Evolutionary conservation across 192 early-diverging fungal genomes (phyloP).

Genomic region (Rhizophagus clarus): DNA sequence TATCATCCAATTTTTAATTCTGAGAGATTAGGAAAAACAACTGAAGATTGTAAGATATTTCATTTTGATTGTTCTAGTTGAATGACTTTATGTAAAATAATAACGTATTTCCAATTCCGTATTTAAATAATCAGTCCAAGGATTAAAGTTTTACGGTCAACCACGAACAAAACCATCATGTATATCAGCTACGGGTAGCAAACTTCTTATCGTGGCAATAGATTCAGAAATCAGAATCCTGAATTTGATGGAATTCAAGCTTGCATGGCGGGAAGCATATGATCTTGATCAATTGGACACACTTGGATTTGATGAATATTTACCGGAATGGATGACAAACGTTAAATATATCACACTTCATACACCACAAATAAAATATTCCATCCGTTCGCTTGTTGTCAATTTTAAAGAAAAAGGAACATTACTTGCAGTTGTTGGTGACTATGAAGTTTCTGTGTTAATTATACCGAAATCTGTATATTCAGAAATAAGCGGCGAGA

Average conservation of each 20-base stretch:
- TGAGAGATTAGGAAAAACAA: background rate
- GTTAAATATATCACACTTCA: constrained; percentile 27
- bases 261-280: constrained; percentile 4
- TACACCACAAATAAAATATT: constrained; percentile 55
- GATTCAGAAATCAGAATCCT: constrained; percentile 21
- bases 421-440: constrained; percentile 62
- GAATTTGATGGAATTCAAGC: constrained; percentile 22
- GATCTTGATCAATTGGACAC: background rate
- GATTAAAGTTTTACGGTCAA: background rate
- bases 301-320: background rate
- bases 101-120: background rate
- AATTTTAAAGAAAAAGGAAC: constrained; percentile 56
- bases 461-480: constrained; percentile 54
- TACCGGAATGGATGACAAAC: constrained; percentile 12
- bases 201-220: constrained; percentile 21
- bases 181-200: background rate
- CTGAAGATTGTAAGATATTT: background rate
- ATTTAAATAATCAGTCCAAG: background rate
- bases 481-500: constrained; percentile 38
- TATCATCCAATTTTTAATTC: constrained; percentile 22
- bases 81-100: background rate
- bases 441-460: constrained; percentile 58
- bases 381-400: constrained; percentile 55
- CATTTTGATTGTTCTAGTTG: background rate
- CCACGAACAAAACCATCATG: constrained; percentile 22